Base-by-base conservation (phyloP, 2,329 filamentous ascomycete genomes). In the Aspergillus amoenus region DNA sequence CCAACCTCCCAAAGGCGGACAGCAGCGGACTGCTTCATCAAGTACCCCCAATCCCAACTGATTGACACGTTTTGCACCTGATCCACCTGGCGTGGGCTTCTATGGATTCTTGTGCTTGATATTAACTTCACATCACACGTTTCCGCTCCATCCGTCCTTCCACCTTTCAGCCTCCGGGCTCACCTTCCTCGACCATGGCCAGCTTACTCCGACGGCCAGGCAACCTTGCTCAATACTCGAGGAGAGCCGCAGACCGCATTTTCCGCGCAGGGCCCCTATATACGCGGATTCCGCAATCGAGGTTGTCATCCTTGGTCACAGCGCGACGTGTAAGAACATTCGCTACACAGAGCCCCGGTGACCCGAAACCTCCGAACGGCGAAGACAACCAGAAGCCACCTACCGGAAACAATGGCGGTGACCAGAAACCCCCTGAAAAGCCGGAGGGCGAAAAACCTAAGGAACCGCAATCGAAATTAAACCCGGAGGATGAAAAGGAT, bases 181-280 rank as follows among this genome's bases (percentile, higher is more conserved):
- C 63, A 62, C 59, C 61, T 64, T 68, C 68, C 68, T 73, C 72
- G 76, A 79, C 72, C 75, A 89, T 89, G 87, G 86, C 85, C 73
- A 84, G 84, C 68, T 79, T 87, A 68, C 77, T 89, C 65, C 84
- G 86, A 73, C 84, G 85, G 74, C 82, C 87, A 73, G 84, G 84
- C 78, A 83, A 84, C 73, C 77, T 89, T 71, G 84, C 84, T 76
- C 82, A 83, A 73, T 79, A 85, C 69, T 83, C 84, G 58, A 82
- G 82, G 73, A 77, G 82, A 64, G 81, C 81, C 64, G 77, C 82
- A 68, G 80, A 81, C 69, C 76, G 78, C 66, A 75, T 81, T 60
- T 74, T 82, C 54, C 79, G 80, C 68, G 75, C 79, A 61, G 77
- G 78, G 76, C 69, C 77, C 70, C 64, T 70, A 66, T 69, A 76